Evolutionary conservation across 2,329 filamentous ascomycete genomes (phyloP).

Genomic region (Cryphonectria naterciae): DNA sequence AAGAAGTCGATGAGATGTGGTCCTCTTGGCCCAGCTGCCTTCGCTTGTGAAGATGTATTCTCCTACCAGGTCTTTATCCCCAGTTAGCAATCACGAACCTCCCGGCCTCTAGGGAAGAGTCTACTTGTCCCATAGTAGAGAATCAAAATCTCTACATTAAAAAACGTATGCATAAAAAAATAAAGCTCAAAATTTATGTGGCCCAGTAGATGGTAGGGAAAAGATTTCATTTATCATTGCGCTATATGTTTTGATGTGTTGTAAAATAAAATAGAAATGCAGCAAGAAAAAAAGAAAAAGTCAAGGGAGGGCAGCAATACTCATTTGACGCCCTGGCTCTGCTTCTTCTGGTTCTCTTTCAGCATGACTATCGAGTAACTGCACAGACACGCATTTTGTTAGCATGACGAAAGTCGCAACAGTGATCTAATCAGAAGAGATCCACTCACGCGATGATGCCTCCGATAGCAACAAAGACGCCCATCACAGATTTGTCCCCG

Average conservation of each 20-base stretch:
- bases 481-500: slow-evolving; percentile 58
- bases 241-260: neutral
- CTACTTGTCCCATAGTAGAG: no score
- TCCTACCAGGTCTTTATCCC: neutral
- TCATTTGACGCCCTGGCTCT: slow-evolving; percentile 25
- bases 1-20: neutral
- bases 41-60: neutral
- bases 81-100: neutral
- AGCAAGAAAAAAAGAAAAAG: neutral
- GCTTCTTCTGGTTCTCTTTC: slow-evolving; percentile 42
- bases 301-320: neutral
- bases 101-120: no score
- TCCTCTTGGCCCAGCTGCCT: neutral
- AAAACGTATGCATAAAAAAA: neutral
- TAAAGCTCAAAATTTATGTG: neutral
- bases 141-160: no score
- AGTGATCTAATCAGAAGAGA: slow-evolving; percentile 36
- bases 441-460: slow-evolving; percentile 60
- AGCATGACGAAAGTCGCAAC: neutral
- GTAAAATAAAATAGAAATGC: neutral
- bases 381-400: slow-evolving; percentile 3
- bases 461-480: slow-evolving; percentile 58
- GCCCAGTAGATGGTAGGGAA: neutral
- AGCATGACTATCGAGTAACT: slow-evolving; percentile 56
- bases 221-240: slow-evolving; percentile 2